Conservation (phyloP, 345 rosid genomes). For the Lumnitzera racemosa region DNA sequence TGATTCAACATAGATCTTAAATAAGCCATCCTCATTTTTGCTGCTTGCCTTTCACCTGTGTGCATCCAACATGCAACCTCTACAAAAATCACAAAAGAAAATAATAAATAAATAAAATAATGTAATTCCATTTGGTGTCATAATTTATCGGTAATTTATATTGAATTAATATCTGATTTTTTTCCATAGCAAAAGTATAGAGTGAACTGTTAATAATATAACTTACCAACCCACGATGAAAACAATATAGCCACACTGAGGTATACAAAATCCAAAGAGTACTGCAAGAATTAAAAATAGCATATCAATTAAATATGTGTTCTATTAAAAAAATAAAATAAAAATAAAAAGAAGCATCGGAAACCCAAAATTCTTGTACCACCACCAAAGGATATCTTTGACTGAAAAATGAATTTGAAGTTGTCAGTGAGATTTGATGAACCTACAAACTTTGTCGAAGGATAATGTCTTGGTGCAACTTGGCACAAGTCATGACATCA, state of each 20-base stretch:
- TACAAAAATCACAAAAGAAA: constrained; percentile 5
- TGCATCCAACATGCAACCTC: constrained; percentile 99
- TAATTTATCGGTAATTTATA: too few relatives aligned
- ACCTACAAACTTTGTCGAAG: too few relatives aligned
- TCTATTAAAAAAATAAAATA: background rate
- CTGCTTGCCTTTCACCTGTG: constrained; percentile 91
- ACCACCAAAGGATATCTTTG: too few relatives aligned
- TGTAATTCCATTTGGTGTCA: background rate
- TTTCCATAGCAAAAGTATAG: background rate
- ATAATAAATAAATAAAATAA: background rate
- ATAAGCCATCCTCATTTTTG: constrained; percentile 92
- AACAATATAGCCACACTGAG: constrained; percentile 81
- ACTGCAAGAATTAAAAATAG: constrained; percentile 42
- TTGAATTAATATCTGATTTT: background rate
- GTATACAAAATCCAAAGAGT: constrained; percentile 92
- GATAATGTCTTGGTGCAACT: too few relatives aligned
- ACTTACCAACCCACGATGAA: constrained; percentile 85
- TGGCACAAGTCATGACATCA: too few relatives aligned
- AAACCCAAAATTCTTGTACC: too few relatives aligned
- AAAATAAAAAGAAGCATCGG: background rate
- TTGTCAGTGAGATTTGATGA: too few relatives aligned
- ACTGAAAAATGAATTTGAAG: too few relatives aligned
- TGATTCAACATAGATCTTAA: constrained; percentile 76
- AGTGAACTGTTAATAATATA: background rate
- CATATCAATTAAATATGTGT: background rate